Base-by-base conservation (phyloP, 768 basidiomycete species). In the Suillus hirtellus region DNA sequence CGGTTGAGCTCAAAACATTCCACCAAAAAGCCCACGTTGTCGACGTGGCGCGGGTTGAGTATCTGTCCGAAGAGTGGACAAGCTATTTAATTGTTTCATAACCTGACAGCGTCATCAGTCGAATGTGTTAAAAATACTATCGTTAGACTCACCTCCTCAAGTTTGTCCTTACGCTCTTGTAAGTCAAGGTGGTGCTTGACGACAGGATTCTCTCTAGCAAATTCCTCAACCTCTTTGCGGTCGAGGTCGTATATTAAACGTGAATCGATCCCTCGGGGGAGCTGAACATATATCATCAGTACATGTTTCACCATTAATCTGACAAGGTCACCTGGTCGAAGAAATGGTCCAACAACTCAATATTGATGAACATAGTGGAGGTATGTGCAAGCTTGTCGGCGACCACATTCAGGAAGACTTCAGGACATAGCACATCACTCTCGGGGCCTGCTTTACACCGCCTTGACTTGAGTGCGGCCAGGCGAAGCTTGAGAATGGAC, bases 351-450 rank as follows among this genome's bases (percentile, higher is more conserved):
- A 99, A 84, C 11, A 99, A 82, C 74, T 99, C 97, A 64, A 99
- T 97, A 78, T 95, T 97, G 82, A 99, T 97, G 76, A 99, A 99
- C 90, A 98, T 94, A 2, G 96, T 88, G 3, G 95, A 93, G 0
- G 96, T 99, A 72, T 95, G 89, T 1, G 96, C 95, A 47, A 99
- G 82, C 76, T 99, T 99, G 74, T 98, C 93, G 3, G 97, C 95
- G 24, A 99, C 95, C 31, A 96, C 94, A 69, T 94, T 90, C 66
- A 99, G 83, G 86, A 99, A 99, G 0, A 93, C 92, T 75, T 99
- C 97, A 0, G 97, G 97, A 73, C 97, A 99, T 71, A 99, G 84
- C 12, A 88, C 85, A 60, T 95, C 91, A 67, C 86, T 94, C 63
- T 94, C 88, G 7, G 96, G 95, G 0, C 96, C 96, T 0, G 85